A percentile compares a stretch with the other conserved stretches of the same genome.
phyloP scores from a whole-genome alignment of 371 early-diverging fungal genomes.

The Enterocytospora artemiae region DNA sequence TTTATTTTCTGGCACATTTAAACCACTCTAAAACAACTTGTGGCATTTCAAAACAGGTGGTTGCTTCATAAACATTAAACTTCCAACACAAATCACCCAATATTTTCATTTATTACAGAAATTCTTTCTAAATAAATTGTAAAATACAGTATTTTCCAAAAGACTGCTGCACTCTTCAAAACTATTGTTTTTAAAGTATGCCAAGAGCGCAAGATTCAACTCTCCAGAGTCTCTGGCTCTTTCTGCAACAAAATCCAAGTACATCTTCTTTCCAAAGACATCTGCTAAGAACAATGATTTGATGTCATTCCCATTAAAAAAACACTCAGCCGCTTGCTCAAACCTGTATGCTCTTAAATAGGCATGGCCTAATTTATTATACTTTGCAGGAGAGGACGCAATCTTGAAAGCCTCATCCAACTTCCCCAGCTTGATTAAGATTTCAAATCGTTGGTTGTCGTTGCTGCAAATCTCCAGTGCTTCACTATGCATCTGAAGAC shows the following conservation, averaged over 20 bases:
- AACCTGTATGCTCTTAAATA: conserved; percentile 28
- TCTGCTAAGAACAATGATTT: conserved; percentile 38
- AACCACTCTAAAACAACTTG: too few relatives aligned
- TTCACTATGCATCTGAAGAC: conserved; percentile 39
- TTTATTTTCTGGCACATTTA: too few relatives aligned
- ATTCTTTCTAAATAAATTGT: conserved; percentile 32
- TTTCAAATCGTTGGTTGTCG: conserved; percentile 54
- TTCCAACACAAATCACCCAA: too few relatives aligned
- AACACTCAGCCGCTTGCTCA: conserved; percentile 41
- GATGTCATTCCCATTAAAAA: conserved; percentile 32
- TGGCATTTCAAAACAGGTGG: too few relatives aligned
- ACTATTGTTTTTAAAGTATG: conserved; percentile 30
- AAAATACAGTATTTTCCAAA: conserved; percentile 37
- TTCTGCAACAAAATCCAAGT: conserved; percentile 24
- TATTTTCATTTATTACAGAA: not conserved
- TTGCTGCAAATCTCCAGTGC: conserved; percentile 43
- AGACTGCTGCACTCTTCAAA: conserved; percentile 34
- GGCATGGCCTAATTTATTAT: conserved; percentile 27
- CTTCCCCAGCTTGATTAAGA: conserved; percentile 42
- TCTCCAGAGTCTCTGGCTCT: conserved; percentile 41
- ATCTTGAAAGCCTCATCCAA: conserved; percentile 47
- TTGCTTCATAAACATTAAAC: too few relatives aligned
- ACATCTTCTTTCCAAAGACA: conserved; percentile 23
- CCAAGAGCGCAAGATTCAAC: conserved; percentile 39
- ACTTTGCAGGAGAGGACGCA: conserved; percentile 41